A percentile compares a stretch with the other conserved stretches of the same genome.
Evolutionary conservation across 176 grass and related monocot species (phyloP).

Genomic region (Carex scoparia): DNA sequence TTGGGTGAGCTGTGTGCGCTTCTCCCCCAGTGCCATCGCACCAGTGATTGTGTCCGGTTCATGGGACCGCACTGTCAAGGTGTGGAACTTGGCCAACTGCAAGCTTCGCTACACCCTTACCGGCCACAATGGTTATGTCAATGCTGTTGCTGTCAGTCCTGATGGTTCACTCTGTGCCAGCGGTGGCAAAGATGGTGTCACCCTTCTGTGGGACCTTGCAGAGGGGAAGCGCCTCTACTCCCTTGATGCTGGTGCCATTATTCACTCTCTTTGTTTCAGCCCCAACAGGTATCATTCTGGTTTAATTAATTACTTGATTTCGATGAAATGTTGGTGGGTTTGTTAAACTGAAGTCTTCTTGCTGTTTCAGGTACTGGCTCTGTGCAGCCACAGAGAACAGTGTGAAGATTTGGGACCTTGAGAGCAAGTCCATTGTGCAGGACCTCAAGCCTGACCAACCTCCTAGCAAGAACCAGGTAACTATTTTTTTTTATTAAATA

Average conservation of each 20-base stretch:
- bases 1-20: conserved; percentile 85
- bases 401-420: conserved; percentile 97
- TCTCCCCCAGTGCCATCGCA: conserved; percentile 45
- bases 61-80: conserved; percentile 86
- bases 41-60: conserved; percentile 74
- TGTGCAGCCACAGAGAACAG: conserved; percentile 80
- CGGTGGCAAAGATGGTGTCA: conserved; percentile 68
- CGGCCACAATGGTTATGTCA: conserved; percentile 72
- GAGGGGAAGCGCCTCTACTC: conserved; percentile 92
- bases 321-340: background rate
- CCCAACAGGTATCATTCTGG: conserved; percentile 43
- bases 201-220: conserved; percentile 69
- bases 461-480: conserved; percentile 62
- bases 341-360: background rate
- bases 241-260: conserved; percentile 61
- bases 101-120: conserved; percentile 58
- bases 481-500: background rate
- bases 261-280: conserved; percentile 79
- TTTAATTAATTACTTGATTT: background rate
- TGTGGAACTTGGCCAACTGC: conserved; percentile 95
- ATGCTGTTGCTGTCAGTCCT: conserved; percentile 72
- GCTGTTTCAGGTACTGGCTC: conserved; percentile 54
- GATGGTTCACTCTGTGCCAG: conserved; percentile 89
- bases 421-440: conserved; percentile 84
- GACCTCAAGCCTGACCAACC: conserved; percentile 68